Evolutionary conservation across 257 asterid genomes (phyloP), one percentile per base, ranked within the genome.

Genomic region (Gentiana straminea): DNA sequence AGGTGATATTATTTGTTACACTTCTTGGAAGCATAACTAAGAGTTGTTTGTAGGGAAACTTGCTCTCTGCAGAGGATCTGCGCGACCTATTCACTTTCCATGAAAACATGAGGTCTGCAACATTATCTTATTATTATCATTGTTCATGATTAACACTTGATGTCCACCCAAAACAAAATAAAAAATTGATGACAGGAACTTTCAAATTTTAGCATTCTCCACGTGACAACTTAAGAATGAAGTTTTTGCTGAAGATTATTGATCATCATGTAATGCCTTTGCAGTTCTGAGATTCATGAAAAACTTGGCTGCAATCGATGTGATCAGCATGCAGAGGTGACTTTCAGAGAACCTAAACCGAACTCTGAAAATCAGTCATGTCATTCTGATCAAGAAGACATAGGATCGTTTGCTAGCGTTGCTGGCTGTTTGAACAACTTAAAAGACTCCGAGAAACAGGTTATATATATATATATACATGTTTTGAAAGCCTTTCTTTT

Each of bases 251-350:
- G 46, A 41, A 41, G 9, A 41, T 41, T 10, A 41, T 5, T 41
- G 46, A 41, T 10, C 9, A 41, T 7, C 44, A 39, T 39, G 44
- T 4, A 39, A 64, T 62, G 64, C 55, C 51, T 46, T 36, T 70
- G 73, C 68, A 91, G 97, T 68, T 91, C 97, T 56, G 98, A 84
- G 55, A 86, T 91, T 72, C 98, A 91, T 57, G 97, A 87, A 75
- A 87, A 81, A 60, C 78, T 91, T 89, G 68, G 80, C 72, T 91
- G 98, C 79, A 52, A 55, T 55, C 95, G 95, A 55, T 91, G 98
- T 64, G 52, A 60, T 59, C 72, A 66, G 62, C 47, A 68, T 55
- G 94, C 68, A 66, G 67, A 67, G 60, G 62, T 64, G 60, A 45
- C 67, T 15, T 76, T 64, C 53, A 58, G 35, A 49, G 62, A 63